These are phyloP conservation scores for Cyanidiococcus yangmingshanensis DNA, from an alignment of 23 red algal genomes.

Conservation along the genomic window DNA sequence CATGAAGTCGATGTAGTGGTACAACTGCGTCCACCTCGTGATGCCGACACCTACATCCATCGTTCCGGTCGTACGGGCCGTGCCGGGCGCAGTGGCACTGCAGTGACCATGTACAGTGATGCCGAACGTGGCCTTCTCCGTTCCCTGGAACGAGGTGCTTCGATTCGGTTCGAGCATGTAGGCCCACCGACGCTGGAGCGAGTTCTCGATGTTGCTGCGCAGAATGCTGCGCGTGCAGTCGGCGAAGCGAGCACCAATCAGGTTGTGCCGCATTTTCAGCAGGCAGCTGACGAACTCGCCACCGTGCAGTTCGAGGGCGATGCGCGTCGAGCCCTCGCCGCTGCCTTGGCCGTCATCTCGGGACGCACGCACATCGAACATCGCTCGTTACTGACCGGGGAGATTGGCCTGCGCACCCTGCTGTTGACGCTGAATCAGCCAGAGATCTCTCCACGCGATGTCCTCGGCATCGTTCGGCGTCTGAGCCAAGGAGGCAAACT, in stretches of 20 bases:
- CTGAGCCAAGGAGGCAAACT: conserved; percentile 15
- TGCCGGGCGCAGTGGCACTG: conserved; percentile 65
- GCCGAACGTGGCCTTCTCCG: conserved; percentile 39
- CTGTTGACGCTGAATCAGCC: conserved; percentile 18
- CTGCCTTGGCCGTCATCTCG: conserved; percentile 58
- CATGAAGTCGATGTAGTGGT: conserved; percentile 84
- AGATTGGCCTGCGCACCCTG: conserved; percentile 63
- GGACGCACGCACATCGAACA: conserved; percentile 44
- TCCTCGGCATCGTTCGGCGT: conserved; percentile 46
- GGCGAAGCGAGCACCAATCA: conserved; percentile 29
- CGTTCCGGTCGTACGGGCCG: conserved; percentile 82
- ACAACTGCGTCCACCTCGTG: conserved; percentile 66
- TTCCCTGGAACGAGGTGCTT: conserved; percentile 42
- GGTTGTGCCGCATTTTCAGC: conserved; percentile 11
- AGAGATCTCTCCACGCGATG: conserved; percentile 29
- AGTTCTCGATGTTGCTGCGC: conserved; percentile 48
- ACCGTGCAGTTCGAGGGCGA: conserved; percentile 29
- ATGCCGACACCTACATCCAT: conserved; percentile 82
- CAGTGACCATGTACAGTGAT: conserved; percentile 78
- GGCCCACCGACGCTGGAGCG: conserved; percentile 55
- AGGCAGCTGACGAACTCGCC: conserved; percentile 35
- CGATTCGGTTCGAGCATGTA: conserved; percentile 70
- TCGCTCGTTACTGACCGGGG: conserved; percentile 59
- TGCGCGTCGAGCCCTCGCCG: conserved; percentile 44
- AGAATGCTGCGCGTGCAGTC: conserved; percentile 36